Conservation (phyloP, 2,329 filamentous ascomycete species). For the Nigrospora oryzae region DNA sequence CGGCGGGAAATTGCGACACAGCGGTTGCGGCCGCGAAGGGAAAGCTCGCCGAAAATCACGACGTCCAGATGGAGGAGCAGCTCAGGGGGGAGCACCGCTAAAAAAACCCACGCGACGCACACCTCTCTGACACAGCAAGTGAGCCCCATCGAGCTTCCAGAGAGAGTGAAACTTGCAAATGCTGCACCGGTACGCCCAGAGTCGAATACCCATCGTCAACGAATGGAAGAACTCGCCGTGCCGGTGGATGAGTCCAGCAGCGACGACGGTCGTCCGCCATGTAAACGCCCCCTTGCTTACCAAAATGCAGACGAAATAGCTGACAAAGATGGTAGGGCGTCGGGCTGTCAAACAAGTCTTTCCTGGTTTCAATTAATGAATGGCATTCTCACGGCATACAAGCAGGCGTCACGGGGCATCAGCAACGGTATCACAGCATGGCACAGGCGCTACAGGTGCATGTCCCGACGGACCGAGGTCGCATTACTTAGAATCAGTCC, state of each 20-base stretch:
- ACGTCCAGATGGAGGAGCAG: background rate
- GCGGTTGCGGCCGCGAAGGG: constrained; percentile 38
- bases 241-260: constrained; percentile 20
- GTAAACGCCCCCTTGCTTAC: background rate
- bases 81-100: constrained; percentile 11
- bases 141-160: constrained; percentile 12
- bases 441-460: no score
- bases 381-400: no score
- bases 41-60: background rate
- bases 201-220: constrained; percentile 8
- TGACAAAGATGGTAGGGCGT: background rate
- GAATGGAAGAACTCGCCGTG: constrained; percentile 17
- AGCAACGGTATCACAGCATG: no score
- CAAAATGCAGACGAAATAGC: background rate
- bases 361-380: background rate
- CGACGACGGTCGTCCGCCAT: constrained; percentile 14
- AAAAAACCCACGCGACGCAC: constrained; percentile 8
- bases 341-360: background rate
- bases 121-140: constrained; percentile 8
- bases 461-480: no score
- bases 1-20: constrained; percentile 66
- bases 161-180: constrained; percentile 6
- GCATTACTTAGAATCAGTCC: no score
- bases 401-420: no score
- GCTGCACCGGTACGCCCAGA: constrained; percentile 5